Base-by-base conservation (phyloP, 257 asterid genomes). In the Jasminum sambac region DNA sequence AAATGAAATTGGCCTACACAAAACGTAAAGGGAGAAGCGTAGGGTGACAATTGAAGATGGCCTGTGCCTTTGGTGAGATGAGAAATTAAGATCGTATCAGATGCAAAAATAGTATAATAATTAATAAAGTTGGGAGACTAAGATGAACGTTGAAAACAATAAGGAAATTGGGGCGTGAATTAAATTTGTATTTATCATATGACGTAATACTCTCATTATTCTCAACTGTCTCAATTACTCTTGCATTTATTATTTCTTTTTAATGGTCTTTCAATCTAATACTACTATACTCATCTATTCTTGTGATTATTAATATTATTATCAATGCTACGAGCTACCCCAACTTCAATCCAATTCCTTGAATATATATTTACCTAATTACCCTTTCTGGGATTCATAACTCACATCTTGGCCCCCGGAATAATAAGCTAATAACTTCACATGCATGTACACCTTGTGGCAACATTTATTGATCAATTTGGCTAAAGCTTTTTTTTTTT, bases 201-300 rank as follows among this genome's bases (percentile, higher is more conserved):
- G 95, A 89, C 86, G 93, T 77, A 84, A 76, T 87, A 79, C 80
- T 70, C 76, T 83, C 89, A 88, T 86, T 79, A 82, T 89, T 89
- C 88, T 83, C 97, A 91, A 89, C 97, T 30, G 95, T 82, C 90
- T 79, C 96, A 86, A 86, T 89, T 83, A 83, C 96, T 87, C 69
- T 83, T 77, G 93, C 96, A 89, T 91, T 91, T 87, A 91, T 91
- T 87, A 91, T 84, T 84, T 84, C 84, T 67, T 80, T 87, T 89
- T 85, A 87, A 87, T 84, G 90, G 83, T 73, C 64, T 87, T 80
- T 82, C 92, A 91, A 87, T 87, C 88, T 80, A 85, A 85, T 76
- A 73, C 62, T 76, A 73, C 62, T 65, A 43, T 39, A 65, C 60
- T 44, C 67, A 65, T 64, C 61, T 69, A 69, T 50, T 72, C 37